Percentiles rank a stretch among this genome's conserved stretches.
phyloP scores from a whole-genome alignment of 306 rosid species.

The Lagenaria siceraria region DNA sequence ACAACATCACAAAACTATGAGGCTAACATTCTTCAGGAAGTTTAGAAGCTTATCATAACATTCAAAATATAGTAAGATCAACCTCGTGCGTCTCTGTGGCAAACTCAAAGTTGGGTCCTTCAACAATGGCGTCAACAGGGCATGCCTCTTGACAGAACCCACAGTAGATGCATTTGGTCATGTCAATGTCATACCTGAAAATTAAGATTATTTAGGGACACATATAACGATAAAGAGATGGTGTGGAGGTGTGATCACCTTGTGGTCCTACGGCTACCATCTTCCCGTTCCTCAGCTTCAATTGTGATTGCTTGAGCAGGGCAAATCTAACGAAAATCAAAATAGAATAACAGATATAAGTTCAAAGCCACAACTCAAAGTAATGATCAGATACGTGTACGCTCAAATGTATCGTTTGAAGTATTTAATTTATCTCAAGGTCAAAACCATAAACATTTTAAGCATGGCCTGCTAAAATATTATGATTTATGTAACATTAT shows the following conservation, averaged over 20 bases:
- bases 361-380: background rate
- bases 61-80: background rate
- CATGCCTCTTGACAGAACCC: constrained; percentile 99
- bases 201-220: constrained; percentile 5
- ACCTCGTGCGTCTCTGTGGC: constrained; percentile 99
- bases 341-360: background rate
- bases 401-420: background rate
- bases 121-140: constrained; percentile 99
- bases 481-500: background rate
- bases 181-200: constrained; percentile 96
- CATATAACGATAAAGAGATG: background rate
- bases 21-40: background rate
- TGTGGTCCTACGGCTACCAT: constrained; percentile 99
- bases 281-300: constrained; percentile 98
- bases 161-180: constrained; percentile 99
- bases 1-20: constrained; percentile 10
- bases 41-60: background rate
- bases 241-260: constrained; percentile 32
- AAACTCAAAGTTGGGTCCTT: constrained; percentile 96
- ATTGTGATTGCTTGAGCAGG: constrained; percentile 99
- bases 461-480: background rate
- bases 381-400: background rate
- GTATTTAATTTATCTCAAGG: background rate
- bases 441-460: background rate
- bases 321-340: constrained; percentile 42